Evolutionary conservation across 495 filamentous ascomycete genomes (phyloP), one percentile per base, ranked within the genome.

Genomic region (Niebla homalea): DNA sequence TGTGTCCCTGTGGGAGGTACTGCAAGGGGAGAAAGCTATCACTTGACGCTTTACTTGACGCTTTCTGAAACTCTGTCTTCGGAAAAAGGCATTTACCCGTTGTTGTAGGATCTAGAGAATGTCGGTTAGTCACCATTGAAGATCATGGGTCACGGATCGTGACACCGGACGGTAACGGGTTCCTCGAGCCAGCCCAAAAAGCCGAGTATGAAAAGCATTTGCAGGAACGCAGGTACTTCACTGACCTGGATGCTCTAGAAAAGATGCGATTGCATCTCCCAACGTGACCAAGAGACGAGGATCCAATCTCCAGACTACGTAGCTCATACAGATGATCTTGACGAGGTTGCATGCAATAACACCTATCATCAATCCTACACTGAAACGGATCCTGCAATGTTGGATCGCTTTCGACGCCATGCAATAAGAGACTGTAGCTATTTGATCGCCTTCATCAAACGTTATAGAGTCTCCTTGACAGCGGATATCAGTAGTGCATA

Each of bases 331-430:
- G 5, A 60, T 21, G 7, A 49, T 41, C 47, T 74, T 73, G 5
- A 59, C 42, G 7, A 61, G 15, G 38, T 73, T 72, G 38, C 61
- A 63, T 0, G 53, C 16, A 29, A 71, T 67, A 7, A 73, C 70
- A 1, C 67, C 36, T 14, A 57, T 22, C 41, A 69, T 62, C 15
- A 75, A 65, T 3, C 49, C 47, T 4, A 63, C 12, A 40, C 56
- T 68, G 45, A 72, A 73, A 49, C 69, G 64, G 19, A 77, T 46
- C 44, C 57, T 58, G 53, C 71, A 76, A 5, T 47, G 47, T 37
- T 63, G 59, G 0, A 12, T 11, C 10, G 29, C 29, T 32, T 32
- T 32, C 29, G 14, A 32, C 8, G 29, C 29, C 29, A 32, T 32
- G 14, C 29, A 32, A 8, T 32, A 12, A 32, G 29, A 32, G 10